A percentile compares a stretch with the other conserved stretches of the same genome.
Conservation (phyloP, 2,329 filamentous ascomycete species). For the Aureobasidium subglaciale region DNA sequence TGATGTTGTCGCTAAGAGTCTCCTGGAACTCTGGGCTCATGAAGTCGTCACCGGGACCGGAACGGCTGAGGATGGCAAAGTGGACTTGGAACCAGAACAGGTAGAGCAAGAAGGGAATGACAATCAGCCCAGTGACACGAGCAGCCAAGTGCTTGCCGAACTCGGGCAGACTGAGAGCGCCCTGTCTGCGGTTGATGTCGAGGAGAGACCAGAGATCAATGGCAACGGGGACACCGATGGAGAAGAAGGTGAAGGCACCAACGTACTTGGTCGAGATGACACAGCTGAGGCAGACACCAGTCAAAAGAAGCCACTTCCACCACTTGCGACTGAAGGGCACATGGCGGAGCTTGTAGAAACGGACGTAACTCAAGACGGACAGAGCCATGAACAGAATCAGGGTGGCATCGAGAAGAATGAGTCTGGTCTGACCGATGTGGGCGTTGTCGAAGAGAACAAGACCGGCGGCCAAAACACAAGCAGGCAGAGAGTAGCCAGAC, state of each 20-base stretch:
- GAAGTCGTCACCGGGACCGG: constrained; percentile 94
- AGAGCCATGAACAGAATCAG: constrained; percentile 94
- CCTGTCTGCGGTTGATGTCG: constrained; percentile 76
- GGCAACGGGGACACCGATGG: constrained; percentile 85
- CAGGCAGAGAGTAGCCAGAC: constrained; percentile 92
- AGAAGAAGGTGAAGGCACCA: constrained; percentile 92
- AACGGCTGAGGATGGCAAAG: constrained; percentile 79
- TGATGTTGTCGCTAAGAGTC: constrained; percentile 87
- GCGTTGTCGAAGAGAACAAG: constrained; percentile 94
- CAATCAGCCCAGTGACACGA: constrained; percentile 74
- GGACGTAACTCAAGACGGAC: constrained; percentile 88
- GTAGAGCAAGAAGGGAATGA: constrained; percentile 95
- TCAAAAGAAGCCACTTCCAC: constrained; percentile 99
- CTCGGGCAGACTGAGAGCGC: constrained; percentile 67
- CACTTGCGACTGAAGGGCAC: constrained; percentile 87
- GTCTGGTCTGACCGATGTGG: constrained; percentile 89
- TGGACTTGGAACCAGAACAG: constrained; percentile 99
- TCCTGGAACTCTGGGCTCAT: constrained; percentile 99
- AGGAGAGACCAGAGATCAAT: constrained; percentile 95
- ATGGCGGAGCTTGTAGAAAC: constrained; percentile 94
- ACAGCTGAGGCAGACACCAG: constrained; percentile 88
- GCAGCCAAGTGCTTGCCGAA: constrained; percentile 89
- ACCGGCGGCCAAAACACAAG: constrained; percentile 77
- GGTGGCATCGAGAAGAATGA: constrained; percentile 92
- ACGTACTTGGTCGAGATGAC: constrained; percentile 99